These are phyloP conservation scores for carrot (Daucus carota) DNA, from an alignment of 129 eudicot genomes.

Conservation along the genomic window DH1_v3.0 NC_030383.2:30569501-30570000, in stretches of 20 bases:
- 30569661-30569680: constrained; percentile 22
- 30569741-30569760: constrained; percentile 40
- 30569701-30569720: constrained; percentile 54
- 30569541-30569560: constrained; percentile 27
- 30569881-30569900: not conserved
- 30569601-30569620: not conserved
- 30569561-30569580: constrained; percentile 29
- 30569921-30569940: not conserved
- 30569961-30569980: constrained; percentile 34
- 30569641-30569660: not conserved
- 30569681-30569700: constrained; percentile 41
- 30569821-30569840: constrained; percentile 47
- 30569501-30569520: constrained; percentile 64
- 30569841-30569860: constrained; percentile 16
- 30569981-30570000: constrained; percentile 27
- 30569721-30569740: constrained; percentile 47
- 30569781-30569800: constrained; percentile 43
- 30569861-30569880: not conserved
- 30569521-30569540: constrained; percentile 33
- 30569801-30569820: constrained; percentile 33
- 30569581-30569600: constrained; percentile 17
- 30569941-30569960: constrained; percentile 1
- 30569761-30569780: constrained; percentile 38
- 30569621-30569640: too few species aligned
- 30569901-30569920: not conserved